Evolutionary conservation across 306 rosid genomes (phyloP).

Genomic region (Trifolium pratense): DNA sequence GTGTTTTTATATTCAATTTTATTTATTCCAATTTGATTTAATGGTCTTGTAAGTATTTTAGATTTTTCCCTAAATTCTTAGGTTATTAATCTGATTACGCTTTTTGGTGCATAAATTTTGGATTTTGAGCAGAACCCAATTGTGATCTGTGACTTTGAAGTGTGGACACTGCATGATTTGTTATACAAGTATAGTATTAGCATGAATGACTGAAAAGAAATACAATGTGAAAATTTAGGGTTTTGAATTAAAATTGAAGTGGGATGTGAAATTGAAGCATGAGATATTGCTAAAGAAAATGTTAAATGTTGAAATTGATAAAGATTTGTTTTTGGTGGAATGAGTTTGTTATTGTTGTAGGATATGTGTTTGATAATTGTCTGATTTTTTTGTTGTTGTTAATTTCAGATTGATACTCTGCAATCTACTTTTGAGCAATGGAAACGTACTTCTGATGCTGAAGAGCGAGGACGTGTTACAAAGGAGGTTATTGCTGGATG

Average conservation of each 20-base stretch:
- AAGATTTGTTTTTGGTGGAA: conserved; percentile 28
- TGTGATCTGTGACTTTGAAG: conserved; percentile 24
- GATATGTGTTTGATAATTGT: conserved; percentile 7
- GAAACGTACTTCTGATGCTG: conserved; percentile 58
- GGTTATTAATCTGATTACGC: background rate
- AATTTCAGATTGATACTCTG: conserved; percentile 74
- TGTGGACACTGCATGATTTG: background rate
- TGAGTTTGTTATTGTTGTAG: conserved; percentile 14
- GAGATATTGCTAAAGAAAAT: conserved; percentile 3
- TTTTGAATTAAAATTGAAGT: conserved; percentile 8
- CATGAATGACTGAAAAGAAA: background rate
- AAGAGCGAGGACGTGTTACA: conserved; percentile 58
- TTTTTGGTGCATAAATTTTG: conserved; percentile 27
- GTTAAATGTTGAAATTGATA: conserved; percentile 21
- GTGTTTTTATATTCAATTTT: too few relatives aligned
- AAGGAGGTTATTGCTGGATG: conserved; percentile 74
- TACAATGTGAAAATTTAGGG: conserved; percentile 5
- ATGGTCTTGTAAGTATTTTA: background rate
- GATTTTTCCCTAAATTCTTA: background rate
- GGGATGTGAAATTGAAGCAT: conserved; percentile 9
- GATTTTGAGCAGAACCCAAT: conserved; percentile 17
- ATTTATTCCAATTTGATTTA: too few relatives aligned
- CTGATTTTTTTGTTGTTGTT: conserved; percentile 22
- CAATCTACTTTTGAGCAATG: conserved; percentile 85
- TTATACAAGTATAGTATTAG: background rate